Evolutionary conservation across 1,284 basidiomycete species (phyloP).

Genomic region (Cryptococcus jaspeensis): DNA sequence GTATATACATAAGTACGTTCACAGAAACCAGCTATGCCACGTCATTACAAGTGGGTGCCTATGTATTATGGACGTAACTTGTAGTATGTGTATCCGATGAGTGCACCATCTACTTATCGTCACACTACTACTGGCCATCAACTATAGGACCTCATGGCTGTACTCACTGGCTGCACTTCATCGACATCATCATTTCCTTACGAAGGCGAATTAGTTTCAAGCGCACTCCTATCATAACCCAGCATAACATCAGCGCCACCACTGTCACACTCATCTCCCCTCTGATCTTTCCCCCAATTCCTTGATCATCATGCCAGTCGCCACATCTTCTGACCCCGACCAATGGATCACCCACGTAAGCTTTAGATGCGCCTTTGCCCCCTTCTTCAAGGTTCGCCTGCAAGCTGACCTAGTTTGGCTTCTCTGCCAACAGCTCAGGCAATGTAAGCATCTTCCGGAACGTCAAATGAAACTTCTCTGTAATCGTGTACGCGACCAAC

Average conservation of each 20-base stretch:
- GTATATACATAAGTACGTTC: too few species aligned
- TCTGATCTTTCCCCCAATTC: too few species aligned
- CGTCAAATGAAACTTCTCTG: constrained; percentile 88
- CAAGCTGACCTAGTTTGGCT: neutral
- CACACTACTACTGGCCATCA: too few species aligned
- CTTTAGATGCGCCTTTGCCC: neutral
- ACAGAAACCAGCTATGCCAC: too few species aligned
- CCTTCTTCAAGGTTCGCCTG: neutral
- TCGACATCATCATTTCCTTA: too few species aligned
- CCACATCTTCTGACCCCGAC: constrained; percentile 39
- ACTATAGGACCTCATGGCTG: too few species aligned
- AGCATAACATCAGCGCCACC: neutral
- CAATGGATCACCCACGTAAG: constrained; percentile 46
- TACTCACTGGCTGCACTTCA: too few species aligned
- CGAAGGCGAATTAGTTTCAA: too few species aligned
- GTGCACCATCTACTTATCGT: too few species aligned
- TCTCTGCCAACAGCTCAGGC: constrained; percentile 62
- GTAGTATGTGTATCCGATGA: too few species aligned
- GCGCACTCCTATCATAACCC: neutral
- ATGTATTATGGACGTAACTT: too few species aligned
- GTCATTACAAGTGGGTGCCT: too few species aligned
- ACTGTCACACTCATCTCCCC: neutral
- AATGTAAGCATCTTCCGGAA: constrained; percentile 85
- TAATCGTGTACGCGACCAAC: constrained; percentile 74
- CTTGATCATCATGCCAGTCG: constrained; percentile 14